phyloP scores from a whole-genome alignment of 345 rosid species.

The Eucalyptus tenuipes region DNA sequence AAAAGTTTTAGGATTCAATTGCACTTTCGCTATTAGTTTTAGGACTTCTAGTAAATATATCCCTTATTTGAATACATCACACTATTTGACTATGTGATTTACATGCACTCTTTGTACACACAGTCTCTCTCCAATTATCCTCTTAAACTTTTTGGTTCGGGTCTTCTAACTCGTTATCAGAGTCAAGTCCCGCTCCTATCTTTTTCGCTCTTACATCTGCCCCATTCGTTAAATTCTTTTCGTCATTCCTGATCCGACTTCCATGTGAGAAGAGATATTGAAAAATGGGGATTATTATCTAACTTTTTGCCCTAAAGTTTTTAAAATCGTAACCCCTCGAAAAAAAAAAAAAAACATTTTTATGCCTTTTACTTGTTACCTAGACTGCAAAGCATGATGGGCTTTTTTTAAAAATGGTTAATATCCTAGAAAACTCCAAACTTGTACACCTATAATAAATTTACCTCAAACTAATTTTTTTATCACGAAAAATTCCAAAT shows the following conservation, averaged over 20 bases:
- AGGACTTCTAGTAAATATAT: too few relatives aligned
- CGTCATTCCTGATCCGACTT: accelerated
- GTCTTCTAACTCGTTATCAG: accelerated
- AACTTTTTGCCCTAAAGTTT: background rate
- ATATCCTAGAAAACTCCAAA: too few relatives aligned
- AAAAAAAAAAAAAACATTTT: too few relatives aligned
- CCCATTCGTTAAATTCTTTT: background rate
- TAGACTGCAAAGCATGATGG: background rate
- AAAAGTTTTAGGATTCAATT: too few relatives aligned
- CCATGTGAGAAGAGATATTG: background rate
- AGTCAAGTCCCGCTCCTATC: accelerated
- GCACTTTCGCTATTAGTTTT: accelerated
- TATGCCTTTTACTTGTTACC: background rate
- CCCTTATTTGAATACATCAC: background rate
- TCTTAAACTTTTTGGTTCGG: background rate
- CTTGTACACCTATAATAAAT: accelerated
- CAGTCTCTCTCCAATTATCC: accelerated
- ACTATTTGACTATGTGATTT: background rate
- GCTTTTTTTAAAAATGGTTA: background rate
- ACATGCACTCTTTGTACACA: background rate
- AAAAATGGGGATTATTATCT: background rate
- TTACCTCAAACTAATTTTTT: accelerated
- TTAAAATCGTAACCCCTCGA: too few relatives aligned
- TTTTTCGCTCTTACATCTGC: accelerated
- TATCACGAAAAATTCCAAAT: accelerated